Base-by-base conservation (phyloP, 2,329 filamentous ascomycete genomes). In the Monilinia aucupariae region DNA sequence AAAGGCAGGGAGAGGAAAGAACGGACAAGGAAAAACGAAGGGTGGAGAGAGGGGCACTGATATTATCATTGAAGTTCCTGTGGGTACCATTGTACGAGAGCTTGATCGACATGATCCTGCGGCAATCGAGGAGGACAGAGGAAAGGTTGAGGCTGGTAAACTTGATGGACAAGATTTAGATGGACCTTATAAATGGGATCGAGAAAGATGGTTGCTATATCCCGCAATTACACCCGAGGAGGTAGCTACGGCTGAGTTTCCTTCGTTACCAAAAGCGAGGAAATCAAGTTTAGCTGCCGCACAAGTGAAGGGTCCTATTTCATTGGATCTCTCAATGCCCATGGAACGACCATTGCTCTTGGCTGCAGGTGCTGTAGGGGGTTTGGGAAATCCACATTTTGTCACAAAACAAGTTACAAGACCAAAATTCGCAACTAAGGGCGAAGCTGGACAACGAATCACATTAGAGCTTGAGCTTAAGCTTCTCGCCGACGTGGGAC, bases 341-440 rank as follows among this genome's bases (percentile, higher is more conserved):
- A 96, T 94, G 76, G 85, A 91, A 6, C 84, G 85, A 53, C 94
- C 94, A 0, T 86, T 97, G 68, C 80, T 99, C 30, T 84, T 99
- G 13, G 90, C 91, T 1, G 88, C 91, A 0, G 94, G 94, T 9
- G 92, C 91, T 6, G 84, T 96, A 65, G 94, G 94, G 10, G 94
- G 94, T 0, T 76, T 97, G 9, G 94, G 94, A 13, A 99, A 99
- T 72, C 91, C 94, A 6, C 92, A 97, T 75, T 99, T 97, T 72
- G 85, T 90, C 39, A 89, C 90, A 5, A 87, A 87, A 61, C 82
- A 86, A n/a, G 82, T 85, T 56, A 83, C 85, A 4, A 83, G 88
- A 49, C 94, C 94, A 0, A 88, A 93, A 71, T 96, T 92, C 74
- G 94, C 93, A 7, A 96, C 92, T 0, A 89, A 86, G 68, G 94